Base-by-base conservation (phyloP, 768 basidiomycete genomes). In the Leucogyrophana mollusca region DNA sequence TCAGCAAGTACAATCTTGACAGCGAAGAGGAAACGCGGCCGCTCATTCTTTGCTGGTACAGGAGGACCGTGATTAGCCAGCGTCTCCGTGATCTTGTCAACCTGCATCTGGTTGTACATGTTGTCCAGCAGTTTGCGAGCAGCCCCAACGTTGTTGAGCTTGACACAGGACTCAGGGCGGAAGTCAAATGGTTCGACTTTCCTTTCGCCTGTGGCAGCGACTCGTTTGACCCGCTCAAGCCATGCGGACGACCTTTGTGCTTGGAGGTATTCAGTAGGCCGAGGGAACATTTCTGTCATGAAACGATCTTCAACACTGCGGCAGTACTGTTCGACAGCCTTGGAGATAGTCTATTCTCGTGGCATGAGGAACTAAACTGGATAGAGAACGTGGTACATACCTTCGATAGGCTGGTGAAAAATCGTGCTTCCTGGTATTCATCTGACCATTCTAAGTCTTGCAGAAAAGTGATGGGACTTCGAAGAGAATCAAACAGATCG, bases 111-210 rank as follows among this genome's bases (percentile, higher is more conserved):
- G 41, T 78, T 84, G 65, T 97, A 98, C 79, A 98, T 88, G 51
- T 88, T 90, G 64, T 99, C 96, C 50, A 99, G 77, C 38, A 96
- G 76, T 50, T 82, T 82, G 23, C 94, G 82, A 1, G 94, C 93
- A 9, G 91, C 87, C 56, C 94, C 94, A 52, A 98, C 83, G 65
- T 97, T 97, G 73, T 99, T 99, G 41, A 98, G 78, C 72, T 97
- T 97, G 62, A 99, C 90, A 59, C 94, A 97, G 0, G 92, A 93
- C 70, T 95, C 83, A 0, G 94, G 79, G 40, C 79, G 83, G 73
- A 99, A 98, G 58, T 94, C 91, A 75, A 94, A 99, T 1, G 93
- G 90, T 56, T 94, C 92, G 35, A 94, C 77, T 65, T 89, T 94
- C 75, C 90, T 94, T 66, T 97, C 94, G 36, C 85, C 85, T 40